Conservation (phyloP, 2,329 filamentous ascomycete genomes). For the Ascochyta pisi region DNA sequence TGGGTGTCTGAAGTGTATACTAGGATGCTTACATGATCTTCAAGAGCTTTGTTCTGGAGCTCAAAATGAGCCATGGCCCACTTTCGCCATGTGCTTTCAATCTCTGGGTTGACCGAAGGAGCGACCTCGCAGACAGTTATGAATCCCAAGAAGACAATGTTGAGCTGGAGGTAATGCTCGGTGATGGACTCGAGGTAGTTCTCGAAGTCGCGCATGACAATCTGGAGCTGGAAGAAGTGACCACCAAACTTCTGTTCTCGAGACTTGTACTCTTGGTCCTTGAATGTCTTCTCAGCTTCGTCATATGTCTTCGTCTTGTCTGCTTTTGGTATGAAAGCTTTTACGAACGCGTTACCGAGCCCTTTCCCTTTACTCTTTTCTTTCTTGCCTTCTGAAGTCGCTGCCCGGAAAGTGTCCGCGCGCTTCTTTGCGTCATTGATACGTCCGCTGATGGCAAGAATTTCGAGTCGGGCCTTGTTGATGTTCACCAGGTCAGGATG, state of each 20-base stretch:
- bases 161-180: slow-evolving; percentile 80
- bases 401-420: slow-evolving; percentile 74
- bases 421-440: slow-evolving; percentile 98
- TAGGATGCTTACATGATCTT: slow-evolving; percentile 73
- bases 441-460: slow-evolving; percentile 65
- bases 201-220: slow-evolving; percentile 92
- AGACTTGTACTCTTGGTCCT: slow-evolving; percentile 82
- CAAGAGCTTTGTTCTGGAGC: slow-evolving; percentile 80
- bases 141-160: slow-evolving; percentile 80
- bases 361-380: slow-evolving; percentile 42
- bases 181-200: slow-evolving; percentile 85
- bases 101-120: slow-evolving; percentile 71
- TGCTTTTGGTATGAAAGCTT: slow-evolving; percentile 87
- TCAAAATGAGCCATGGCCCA: slow-evolving; percentile 89
- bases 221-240: slow-evolving; percentile 89
- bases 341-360: slow-evolving; percentile 76
- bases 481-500: slow-evolving; percentile 82
- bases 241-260: slow-evolving; percentile 87
- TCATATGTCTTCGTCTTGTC: slow-evolving; percentile 81
- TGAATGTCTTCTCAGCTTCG: slow-evolving; percentile 67
- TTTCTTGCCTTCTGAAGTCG: slow-evolving; percentile 46
- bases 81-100: slow-evolving; percentile 93
- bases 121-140: slow-evolving; percentile 77
- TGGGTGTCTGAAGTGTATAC: not conserved
- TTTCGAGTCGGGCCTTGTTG: slow-evolving; percentile 74